Base-by-base conservation (phyloP, 2,329 filamentous ascomycete species). In the Paecilomyces formosus region DNA sequence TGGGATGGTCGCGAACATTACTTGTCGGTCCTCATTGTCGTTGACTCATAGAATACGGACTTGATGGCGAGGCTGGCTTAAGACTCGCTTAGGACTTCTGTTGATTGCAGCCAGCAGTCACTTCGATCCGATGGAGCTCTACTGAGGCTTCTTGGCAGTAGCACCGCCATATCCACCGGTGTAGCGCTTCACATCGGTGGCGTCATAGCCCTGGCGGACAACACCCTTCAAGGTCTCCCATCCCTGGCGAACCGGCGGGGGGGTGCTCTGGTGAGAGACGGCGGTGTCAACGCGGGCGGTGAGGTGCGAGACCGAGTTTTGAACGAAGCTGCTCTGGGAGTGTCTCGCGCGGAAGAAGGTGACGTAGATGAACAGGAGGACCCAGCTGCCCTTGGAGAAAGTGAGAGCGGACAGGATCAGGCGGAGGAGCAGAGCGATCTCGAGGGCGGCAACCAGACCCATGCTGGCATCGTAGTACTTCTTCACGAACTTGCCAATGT, bases 391-490 rank as follows among this genome's bases (percentile, higher is more conserved):
- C 74, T 88, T 90, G 78, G 88, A 86, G 85, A 97, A 97, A 66
- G 95, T 81, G 63, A 97, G 78, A 62, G 91, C 90, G 31, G 90
- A 88, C 57, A 92, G 77, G 54, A 95, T 71, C 57, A 99, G 79
- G 70, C 94, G 91, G 76, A 89, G 79, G 87, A 92, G 95, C 60
- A 97, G 85, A 49, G 84, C 78, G 65, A 97, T 90, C 80, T 99
- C 94, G 60, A 99, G 89, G 53, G 82, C 80, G 39, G 93, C 89
- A 31, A 99, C 94, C 61, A 97, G 81, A 59, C 89, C 90, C 94
- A 99, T 99, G 76, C 91, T 96, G 61, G 85, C 79, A 74, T 99
- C 94, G 73, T 99, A 99, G 84, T 97, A 97, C 74, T 92, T 86
- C 86, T 97, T 97, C 75, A 99, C 92, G 70, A 99, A 99, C 69